Conservation (phyloP, 1,284 basidiomycete genomes). For the Anthracocystis panici-leucophaei region DNA sequence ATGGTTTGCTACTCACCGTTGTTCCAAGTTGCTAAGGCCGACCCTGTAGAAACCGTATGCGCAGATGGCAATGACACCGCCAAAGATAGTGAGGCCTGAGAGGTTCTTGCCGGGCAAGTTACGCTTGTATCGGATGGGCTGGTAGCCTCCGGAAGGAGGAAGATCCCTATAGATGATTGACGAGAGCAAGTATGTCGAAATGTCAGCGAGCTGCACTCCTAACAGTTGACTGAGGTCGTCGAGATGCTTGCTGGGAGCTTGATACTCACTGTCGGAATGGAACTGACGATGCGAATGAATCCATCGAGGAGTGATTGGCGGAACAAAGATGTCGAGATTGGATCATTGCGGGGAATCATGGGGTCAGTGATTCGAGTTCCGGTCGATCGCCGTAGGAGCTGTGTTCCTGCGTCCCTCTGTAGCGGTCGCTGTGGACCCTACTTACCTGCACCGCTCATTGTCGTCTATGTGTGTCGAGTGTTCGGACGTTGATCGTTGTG, state of each 20-base stretch:
- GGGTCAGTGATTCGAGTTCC: slow-evolving; percentile 12
- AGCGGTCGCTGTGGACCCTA: neutral
- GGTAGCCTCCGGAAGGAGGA: slow-evolving; percentile 93
- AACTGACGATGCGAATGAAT: slow-evolving; percentile 19
- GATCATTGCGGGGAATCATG: neutral
- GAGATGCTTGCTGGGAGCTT: too few species aligned
- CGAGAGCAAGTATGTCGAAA: too few species aligned
- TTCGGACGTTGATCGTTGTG: slow-evolving; percentile 27
- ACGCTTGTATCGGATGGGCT: slow-evolving; percentile 92
- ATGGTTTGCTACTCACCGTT: slow-evolving; percentile 77
- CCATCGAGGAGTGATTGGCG: neutral
- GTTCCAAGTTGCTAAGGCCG: slow-evolving; percentile 89
- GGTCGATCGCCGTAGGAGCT: neutral
- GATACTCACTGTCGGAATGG: slow-evolving; percentile 53
- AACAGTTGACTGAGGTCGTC: too few species aligned
- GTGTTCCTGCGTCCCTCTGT: neutral
- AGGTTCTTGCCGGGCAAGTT: slow-evolving; percentile 94
- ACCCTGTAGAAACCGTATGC: slow-evolving; percentile 92
- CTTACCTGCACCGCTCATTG: slow-evolving; percentile 52
- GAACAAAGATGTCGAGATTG: neutral
- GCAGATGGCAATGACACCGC: slow-evolving; percentile 84
- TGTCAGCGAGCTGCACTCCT: slow-evolving; percentile 7
- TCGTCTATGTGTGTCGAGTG: slow-evolving; percentile 16
- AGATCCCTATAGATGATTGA: slow-evolving; percentile 79
- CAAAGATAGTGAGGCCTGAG: slow-evolving; percentile 86